Conservation (phyloP, 805 yeast genomes). For the Komagataella pseudopastoris region DNA sequence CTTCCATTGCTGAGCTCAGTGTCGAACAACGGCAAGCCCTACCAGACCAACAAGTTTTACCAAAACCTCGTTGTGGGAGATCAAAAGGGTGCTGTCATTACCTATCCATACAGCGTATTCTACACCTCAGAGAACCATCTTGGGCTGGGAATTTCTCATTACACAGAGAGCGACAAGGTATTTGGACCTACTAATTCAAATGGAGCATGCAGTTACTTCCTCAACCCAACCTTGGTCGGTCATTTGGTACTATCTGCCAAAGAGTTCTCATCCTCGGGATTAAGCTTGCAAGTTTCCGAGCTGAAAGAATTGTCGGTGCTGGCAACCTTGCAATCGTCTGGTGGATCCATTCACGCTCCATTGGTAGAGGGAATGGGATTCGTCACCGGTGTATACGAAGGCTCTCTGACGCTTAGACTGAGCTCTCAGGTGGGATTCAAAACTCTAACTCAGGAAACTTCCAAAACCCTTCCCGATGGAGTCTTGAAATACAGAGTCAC, state of each 20-base stretch:
- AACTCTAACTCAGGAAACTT: conserved; percentile 21
- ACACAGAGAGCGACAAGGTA: conserved; percentile 26
- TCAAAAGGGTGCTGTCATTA: conserved; percentile 41
- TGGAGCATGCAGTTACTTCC: conserved; percentile 32
- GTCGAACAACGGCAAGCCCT: conserved; percentile 25
- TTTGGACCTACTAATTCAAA: conserved; percentile 33
- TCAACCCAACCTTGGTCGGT: conserved; percentile 41
- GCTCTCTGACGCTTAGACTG: conserved; percentile 29
- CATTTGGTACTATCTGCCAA: conserved; percentile 44
- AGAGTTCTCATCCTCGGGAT: conserved; percentile 24
- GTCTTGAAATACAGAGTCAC: conserved; percentile 24
- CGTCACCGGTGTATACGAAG: conserved; percentile 35
- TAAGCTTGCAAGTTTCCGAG: conserved; percentile 27
- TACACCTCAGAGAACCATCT: conserved; percentile 24
- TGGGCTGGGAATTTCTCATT: conserved; percentile 55
- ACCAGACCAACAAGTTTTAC: conserved; percentile 69
- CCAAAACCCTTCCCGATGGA: conserved; percentile 13
- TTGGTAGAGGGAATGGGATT: conserved; percentile 52
- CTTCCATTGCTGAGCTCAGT: conserved; percentile 34
- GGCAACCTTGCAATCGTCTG: conserved; percentile 20
- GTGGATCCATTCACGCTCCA: conserved; percentile 30
- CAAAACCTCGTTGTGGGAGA: conserved; percentile 45
- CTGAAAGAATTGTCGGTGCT: conserved; percentile 38
- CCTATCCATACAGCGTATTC: conserved; percentile 57
- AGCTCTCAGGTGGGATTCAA: conserved; percentile 32